Evolutionary conservation across 2,329 filamentous ascomycete genomes (phyloP), one percentile per base, ranked within the genome.

Genomic region (Xylaria sp.): DNA sequence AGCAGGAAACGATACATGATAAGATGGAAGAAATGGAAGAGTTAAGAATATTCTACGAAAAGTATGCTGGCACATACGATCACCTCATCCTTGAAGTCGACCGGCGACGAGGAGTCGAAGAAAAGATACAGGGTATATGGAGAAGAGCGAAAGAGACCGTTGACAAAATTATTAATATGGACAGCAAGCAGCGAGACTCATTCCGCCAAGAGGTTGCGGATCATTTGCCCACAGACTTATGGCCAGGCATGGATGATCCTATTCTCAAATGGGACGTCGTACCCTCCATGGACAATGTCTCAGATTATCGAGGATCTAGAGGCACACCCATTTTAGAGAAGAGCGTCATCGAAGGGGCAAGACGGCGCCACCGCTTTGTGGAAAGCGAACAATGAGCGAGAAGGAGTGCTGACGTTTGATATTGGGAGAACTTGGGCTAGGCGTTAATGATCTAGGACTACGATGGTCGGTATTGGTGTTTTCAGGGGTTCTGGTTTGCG

Each of bases 181-280:
- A 99, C 79, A 83, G 88, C 65, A 85, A 84, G 49, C 90, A 94
- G 71, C 86, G 96, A 46, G 92, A 97, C 71, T 83, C 87, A 0
- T 98, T 99, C 79, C 88, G 92, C 41, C 85, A 90, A 33, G 92
- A 97, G 52, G 91, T 96, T 13, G 94, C 94, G 8, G 93, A 97
- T 72, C 97, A 90, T 78, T 81, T 99, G 12, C 96, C 96, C 0
- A 90, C 91, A 0, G 94, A 98, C 78, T 88, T 98, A 25, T 98
- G 94, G 94, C 90, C 90, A 0, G 92, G 91, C 0, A 87, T 96
- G 79, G 88, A 87, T 71, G 86, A 83, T n/a, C 86, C 84, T 31
- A 87, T 87, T 73, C 84, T 80, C 68, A 84, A 80, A 64, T 88
- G 85, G 83, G 83, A 84, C 46, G 80, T 89, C 2, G 78, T 84